These are phyloP conservation scores for Metrosideros polymorpha DNA, from an alignment of 441 rosid species.

Conservation along the genomic window DNA sequence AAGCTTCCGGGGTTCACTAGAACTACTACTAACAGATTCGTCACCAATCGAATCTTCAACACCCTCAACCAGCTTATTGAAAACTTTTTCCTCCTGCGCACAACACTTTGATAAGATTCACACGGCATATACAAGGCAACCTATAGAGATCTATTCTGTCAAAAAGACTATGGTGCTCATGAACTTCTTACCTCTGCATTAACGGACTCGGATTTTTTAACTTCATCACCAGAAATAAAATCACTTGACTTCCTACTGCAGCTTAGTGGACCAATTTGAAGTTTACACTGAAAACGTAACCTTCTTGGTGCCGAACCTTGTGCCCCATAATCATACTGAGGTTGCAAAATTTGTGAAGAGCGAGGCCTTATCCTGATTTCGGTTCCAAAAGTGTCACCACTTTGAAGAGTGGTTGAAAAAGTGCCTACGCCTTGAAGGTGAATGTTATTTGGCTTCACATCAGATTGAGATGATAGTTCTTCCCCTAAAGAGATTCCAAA, in stretches of 20 bases:
- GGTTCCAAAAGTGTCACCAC: conserved; percentile 10
- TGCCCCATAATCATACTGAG: background rate
- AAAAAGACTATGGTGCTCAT: background rate
- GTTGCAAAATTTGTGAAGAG: conserved; percentile 5
- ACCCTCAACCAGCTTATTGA: background rate
- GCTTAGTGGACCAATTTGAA: conserved; percentile 12
- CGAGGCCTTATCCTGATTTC: conserved; percentile 50
- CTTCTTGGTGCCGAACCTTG: conserved; percentile 72
- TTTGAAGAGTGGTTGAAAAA: conserved; percentile 8
- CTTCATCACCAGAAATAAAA: conserved; percentile 7
- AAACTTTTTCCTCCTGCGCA: conserved; percentile 23
- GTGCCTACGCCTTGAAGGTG: background rate
- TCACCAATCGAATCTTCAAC: background rate
- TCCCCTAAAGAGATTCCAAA: background rate
- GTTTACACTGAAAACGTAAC: conserved; percentile 36
- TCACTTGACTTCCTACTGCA: conserved; percentile 3
- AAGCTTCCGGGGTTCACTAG: conserved; percentile 4
- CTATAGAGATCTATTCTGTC: conserved; percentile 4
- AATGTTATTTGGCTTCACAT: background rate
- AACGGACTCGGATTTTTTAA: conserved; percentile 4
- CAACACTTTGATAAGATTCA: background rate
- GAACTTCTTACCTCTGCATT: conserved; percentile 40
- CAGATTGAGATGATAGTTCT: conserved; percentile 5
- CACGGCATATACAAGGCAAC: background rate
- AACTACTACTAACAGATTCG: background rate